Conservation (phyloP, 2,329 filamentous ascomycete species). For the Ceratocystis papillata region DNA sequence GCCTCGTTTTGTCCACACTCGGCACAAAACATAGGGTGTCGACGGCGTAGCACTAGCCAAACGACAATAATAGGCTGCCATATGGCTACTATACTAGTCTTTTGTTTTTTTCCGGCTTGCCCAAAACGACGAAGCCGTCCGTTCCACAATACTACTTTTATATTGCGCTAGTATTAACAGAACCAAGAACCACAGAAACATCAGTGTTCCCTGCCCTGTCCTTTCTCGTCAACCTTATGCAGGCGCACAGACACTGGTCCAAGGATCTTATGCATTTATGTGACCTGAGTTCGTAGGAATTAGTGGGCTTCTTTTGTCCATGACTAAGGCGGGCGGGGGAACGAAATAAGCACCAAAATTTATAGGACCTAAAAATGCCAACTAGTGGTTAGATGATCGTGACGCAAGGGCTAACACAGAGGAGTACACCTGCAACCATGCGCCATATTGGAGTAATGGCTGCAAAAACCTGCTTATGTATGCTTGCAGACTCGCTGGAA, state of each 20-base stretch:
- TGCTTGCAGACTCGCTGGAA: too few species aligned
- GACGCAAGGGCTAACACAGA: neutral
- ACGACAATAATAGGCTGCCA: too few species aligned
- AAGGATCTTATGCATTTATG: conserved; percentile 1
- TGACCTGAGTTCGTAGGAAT: conserved; percentile 1
- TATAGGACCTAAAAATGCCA: neutral
- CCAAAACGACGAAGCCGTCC: too few species aligned
- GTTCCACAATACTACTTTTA: neutral
- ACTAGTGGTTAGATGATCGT: neutral
- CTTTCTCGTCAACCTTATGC: neutral
- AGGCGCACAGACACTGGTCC: neutral
- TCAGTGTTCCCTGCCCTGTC: conserved; percentile 6
- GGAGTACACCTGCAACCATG: too few species aligned
- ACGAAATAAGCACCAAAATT: neutral
- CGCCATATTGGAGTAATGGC: too few species aligned
- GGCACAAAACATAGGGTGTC: too few species aligned
- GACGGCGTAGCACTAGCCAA: too few species aligned
- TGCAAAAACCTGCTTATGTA: too few species aligned
- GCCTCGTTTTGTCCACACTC: too few species aligned
- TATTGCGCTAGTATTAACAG: neutral
- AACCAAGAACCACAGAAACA: neutral
- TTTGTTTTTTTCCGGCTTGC: too few species aligned
- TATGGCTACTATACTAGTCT: too few species aligned
- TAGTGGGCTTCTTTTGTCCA: neutral
- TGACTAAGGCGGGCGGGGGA: neutral